Evolutionary conservation across 2,329 filamentous ascomycete genomes (phyloP), one percentile per base, ranked within the genome.

Genomic region (Xylaria sp.): DNA sequence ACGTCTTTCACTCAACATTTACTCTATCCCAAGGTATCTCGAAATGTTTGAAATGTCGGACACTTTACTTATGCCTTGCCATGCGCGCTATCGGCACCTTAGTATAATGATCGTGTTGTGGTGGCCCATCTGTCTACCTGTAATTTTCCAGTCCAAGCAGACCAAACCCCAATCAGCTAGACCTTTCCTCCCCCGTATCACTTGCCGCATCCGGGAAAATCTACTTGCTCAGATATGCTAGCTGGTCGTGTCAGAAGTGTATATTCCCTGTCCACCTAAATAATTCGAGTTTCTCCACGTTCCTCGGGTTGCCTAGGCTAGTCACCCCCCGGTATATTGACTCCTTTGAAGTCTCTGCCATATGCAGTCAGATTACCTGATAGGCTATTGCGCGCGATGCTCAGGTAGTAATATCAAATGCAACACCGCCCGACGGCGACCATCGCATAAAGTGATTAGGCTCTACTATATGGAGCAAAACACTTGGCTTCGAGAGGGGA

Each of bases 241-340:
- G 8, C 38, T 31, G 38, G 7, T 35, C 14, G 25, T 31, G 17
- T 19, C 21, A 8, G 12, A 23, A 56, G 42, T 56, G n/a, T 49
- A 25, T 37, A 46, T 61, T 51, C 21, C 23, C 38, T 28, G 47
- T 61, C 59, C 57, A 53, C 53, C 59, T n/a, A n/a, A n/a, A 61
- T 61, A 57, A 57, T 57, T 23, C 17, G 52, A 31, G 38, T 56
- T 56, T 12, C 45, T 56, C 43, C 42, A 49, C 25, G n/a, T 42
- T 12, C 9, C 28, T 45, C 17, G 3, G n/a, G n/a, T 33, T 19
- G 28, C 28, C n/a, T 19, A 19, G 28, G 28, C 28, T 31, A 31
- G 9, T 31, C n/a, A n/a, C n/a, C n/a, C n/a, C n/a, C n/a, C n/a
- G 9, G 28, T 31, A 17, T 17, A n/a, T 51, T 5, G 33, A 19